These are phyloP conservation scores for Isatis lusitanica DNA, from an alignment of 441 rosid species.

Conservation along the genomic window DNA sequence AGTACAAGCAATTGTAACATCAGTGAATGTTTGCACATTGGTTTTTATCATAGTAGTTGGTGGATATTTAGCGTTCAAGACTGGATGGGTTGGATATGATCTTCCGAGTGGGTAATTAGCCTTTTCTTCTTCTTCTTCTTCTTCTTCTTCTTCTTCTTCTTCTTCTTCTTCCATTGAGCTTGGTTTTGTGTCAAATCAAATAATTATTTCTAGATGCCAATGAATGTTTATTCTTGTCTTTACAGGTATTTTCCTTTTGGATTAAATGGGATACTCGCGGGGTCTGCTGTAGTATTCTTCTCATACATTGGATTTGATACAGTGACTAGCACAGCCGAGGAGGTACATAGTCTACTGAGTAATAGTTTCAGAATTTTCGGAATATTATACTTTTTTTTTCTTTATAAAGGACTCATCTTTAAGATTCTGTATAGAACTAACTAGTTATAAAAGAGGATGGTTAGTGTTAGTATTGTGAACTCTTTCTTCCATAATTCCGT, in stretches of 20 bases:
- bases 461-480: slow-evolving; percentile 1
- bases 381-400: neutral
- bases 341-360: slow-evolving; percentile 45
- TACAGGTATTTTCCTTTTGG: slow-evolving; percentile 80
- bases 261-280: slow-evolving; percentile 81
- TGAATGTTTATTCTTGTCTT: slow-evolving; percentile 23
- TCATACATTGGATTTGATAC: slow-evolving; percentile 89
- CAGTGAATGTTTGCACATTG: slow-evolving; percentile 76
- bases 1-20: slow-evolving; percentile 77
- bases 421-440: neutral
- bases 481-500: neutral
- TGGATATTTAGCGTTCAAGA: slow-evolving; percentile 71
- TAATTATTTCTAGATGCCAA: slow-evolving; percentile 9
- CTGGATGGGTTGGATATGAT: slow-evolving; percentile 85
- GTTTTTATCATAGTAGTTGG: slow-evolving; percentile 72
- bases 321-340: slow-evolving; percentile 86
- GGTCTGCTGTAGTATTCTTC: slow-evolving; percentile 81
- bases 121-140: neutral
- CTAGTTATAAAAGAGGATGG: neutral
- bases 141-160: slow-evolving; percentile 6
- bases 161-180: slow-evolving; percentile 16
- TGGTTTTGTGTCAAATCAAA: neutral
- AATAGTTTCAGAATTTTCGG: neutral
- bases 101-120: slow-evolving; percentile 62
- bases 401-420: neutral